Percentiles rank a stretch among this genome's conserved stretches.
phyloP scores from a whole-genome alignment of 73 alveolate species.

The Symbiodinium pilosum region DNA sequence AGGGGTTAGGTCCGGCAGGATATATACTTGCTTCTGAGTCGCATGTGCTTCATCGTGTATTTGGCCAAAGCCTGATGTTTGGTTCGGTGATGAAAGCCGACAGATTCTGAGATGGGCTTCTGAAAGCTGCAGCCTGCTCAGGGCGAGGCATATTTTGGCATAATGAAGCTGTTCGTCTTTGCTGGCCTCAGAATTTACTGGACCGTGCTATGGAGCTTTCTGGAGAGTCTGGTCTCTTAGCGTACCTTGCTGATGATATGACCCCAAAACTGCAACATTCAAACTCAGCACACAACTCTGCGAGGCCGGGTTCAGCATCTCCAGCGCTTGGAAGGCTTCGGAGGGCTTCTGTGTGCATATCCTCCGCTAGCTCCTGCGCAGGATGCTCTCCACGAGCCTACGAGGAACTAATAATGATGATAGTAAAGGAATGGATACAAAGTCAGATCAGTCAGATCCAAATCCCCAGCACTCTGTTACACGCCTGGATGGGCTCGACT shows the following conservation, averaged over 20 bases:
- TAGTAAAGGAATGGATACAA: too few species aligned
- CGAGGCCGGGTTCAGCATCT: neutral
- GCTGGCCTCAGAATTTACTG: neutral
- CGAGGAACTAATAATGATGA: too few species aligned
- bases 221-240: neutral
- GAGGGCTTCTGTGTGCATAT: neutral
- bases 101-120: too few species aligned
- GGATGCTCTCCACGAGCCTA: neutral
- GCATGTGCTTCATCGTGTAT: slow-evolving; percentile 79
- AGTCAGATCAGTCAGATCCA: too few species aligned
- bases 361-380: neutral
- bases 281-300: too few species aligned
- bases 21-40: slow-evolving; percentile 8
- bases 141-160: slow-evolving; percentile 11
- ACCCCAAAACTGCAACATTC: too few species aligned
- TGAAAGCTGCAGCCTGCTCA: neutral
- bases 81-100: too few species aligned
- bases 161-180: slow-evolving; percentile 19
- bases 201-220: neutral
- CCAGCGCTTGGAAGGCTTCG: too few species aligned
- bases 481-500: neutral
- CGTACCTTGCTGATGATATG: neutral
- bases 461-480: too few species aligned
- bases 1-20: neutral
- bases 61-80: slow-evolving; percentile 46